Evolutionary conservation across 352 stramenopile species (phyloP), one percentile per base, ranked within the genome.

Genomic region (Phytophthora citricola): DNA sequence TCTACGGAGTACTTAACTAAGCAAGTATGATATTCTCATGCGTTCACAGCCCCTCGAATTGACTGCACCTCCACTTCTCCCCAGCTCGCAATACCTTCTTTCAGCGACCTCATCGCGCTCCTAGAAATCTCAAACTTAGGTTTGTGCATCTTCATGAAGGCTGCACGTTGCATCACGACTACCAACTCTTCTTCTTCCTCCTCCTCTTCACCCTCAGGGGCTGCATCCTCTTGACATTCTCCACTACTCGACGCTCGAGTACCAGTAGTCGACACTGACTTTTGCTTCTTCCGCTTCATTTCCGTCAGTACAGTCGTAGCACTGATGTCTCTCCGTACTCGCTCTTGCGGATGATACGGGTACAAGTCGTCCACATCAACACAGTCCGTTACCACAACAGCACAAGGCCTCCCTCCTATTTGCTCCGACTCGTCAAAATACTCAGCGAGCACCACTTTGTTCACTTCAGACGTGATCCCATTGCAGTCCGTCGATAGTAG

Each of bases 321-420:
- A 31, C 63, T 78, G 34, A 85, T 63, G 31, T 85, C 76, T 26
- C 74, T 71, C 6, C 75, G 69, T 17, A 87, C 51, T 3, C 67
- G 61, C 12, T 75, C 36, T 10, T 55, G n/a, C 6, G 75, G 55
- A 1, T 69, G 51, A 26, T 84, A 90, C 55, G 78, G 78, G 39
- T 85, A 76, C 40, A 81, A 29, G 0, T 71, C 78, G 48, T 89
- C 78, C 2, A 63, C 62, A 29, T 87, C 74, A 10, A 86, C 69
- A 34, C 63, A 80, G 43, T 89, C 80, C 6, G 62, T 71, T 26
- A 65, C 54, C 4, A 82, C 40, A 0, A 89, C 46, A 11, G 56
- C 81, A 56, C 69, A 79, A 26, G 69, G 43, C 8, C 31, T 41
- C 4, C 48, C 48, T 48, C 39, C 38, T 50, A 71, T 70, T 38